These are phyloP conservation scores for Boletus pseudo-olivaceus DNA, from an alignment of 768 basidiomycete genomes.

Conservation along the genomic window DNA sequence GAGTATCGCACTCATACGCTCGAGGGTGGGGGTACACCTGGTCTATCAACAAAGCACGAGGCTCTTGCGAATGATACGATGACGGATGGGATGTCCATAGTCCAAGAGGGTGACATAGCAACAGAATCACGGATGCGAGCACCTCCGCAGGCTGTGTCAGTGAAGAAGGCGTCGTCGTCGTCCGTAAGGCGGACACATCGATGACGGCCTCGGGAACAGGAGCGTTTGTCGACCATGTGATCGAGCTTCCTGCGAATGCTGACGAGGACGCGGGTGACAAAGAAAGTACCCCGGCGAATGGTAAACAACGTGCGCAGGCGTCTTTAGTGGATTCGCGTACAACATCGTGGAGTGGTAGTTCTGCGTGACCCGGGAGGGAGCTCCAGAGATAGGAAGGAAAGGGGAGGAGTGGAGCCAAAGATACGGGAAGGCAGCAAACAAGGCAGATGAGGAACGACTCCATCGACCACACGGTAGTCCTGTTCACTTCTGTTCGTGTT, in stretches of 20 bases:
- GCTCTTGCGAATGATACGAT: neutral
- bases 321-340: neutral
- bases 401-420: neutral
- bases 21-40: too few relatives aligned
- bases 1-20: constrained; percentile 3
- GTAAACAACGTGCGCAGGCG: neutral
- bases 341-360: neutral
- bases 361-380: neutral
- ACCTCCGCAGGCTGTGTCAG: constrained; percentile 5
- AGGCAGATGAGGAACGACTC: neutral
- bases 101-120: neutral
- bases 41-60: neutral
- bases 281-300: neutral
- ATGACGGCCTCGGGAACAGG: constrained; percentile 4
- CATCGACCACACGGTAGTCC: too few relatives aligned
- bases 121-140: neutral
- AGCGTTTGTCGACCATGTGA: constrained; percentile 19
- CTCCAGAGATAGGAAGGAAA: neutral
- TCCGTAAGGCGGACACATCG: neutral
- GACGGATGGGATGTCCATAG: too few relatives aligned
- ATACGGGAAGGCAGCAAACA: neutral
- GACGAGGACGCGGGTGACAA: neutral
- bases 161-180: constrained; percentile 10
- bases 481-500: too few relatives aligned
- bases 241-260: constrained; percentile 20